Evolutionary conservation across 805 yeast genomes (phyloP).

Genomic region (Candida silvicultrix): DNA sequence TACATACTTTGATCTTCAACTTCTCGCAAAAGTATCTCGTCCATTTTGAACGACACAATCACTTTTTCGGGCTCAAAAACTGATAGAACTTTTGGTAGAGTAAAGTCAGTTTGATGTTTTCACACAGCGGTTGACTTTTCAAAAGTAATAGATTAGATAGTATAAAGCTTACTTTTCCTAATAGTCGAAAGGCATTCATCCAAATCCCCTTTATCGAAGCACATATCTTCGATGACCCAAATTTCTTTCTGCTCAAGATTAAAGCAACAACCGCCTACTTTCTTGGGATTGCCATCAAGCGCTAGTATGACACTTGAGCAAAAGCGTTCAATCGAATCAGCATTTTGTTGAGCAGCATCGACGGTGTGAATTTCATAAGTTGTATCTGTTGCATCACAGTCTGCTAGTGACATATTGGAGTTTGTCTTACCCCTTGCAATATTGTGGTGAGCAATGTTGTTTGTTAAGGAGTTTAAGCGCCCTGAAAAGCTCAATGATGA

Average conservation of each 20-base stretch:
- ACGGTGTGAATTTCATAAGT: background rate
- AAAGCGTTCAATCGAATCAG: background rate
- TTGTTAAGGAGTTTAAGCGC: no score
- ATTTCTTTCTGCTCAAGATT: background rate
- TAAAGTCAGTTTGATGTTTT: background rate
- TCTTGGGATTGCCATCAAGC: background rate
- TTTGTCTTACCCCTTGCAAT: no score
- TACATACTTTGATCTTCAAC: background rate
- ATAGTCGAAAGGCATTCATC: background rate
- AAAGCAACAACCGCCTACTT: background rate
- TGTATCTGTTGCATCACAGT: background rate
- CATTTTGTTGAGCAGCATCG: background rate
- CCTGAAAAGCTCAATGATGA: no score
- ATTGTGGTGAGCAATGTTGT: no score
- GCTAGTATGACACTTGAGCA: background rate
- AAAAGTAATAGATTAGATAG: no score
- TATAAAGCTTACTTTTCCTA: background rate
- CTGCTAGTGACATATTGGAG: background rate
- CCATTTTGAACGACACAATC: background rate
- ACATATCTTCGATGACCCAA: background rate
- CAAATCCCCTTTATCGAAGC: background rate
- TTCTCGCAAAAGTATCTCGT: background rate
- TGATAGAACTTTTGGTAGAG: background rate
- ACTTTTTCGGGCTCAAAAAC: background rate
- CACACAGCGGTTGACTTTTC: no score